Percentiles rank a stretch among this genome's conserved stretches.
Conservation (phyloP, 2,329 filamentous ascomycete species). For the Aureobasidium musti region DNA sequence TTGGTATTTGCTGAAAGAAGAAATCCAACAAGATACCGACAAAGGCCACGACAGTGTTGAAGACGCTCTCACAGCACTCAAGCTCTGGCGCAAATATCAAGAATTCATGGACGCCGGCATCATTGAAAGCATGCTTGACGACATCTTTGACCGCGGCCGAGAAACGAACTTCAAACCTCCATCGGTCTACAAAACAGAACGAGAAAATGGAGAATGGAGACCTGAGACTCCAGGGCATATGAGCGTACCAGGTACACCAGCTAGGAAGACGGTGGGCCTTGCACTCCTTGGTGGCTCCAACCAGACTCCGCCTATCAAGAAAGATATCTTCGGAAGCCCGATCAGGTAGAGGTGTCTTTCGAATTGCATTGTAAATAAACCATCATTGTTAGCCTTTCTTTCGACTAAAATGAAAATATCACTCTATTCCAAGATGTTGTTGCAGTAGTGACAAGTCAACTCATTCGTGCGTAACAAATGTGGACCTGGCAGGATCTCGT, state of each 20-base stretch:
- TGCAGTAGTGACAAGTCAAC: neutral
- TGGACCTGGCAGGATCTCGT: neutral
- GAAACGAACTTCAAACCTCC: conserved; percentile 52
- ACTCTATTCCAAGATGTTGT: neutral
- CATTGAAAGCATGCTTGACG: conserved; percentile 77
- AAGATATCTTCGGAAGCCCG: conserved; percentile 41
- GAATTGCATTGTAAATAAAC: neutral
- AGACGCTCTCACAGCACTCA: conserved; percentile 86
- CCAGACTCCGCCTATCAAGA: conserved; percentile 35
- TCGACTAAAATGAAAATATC: neutral
- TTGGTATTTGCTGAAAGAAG: conserved; percentile 86
- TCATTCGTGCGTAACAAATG: neutral
- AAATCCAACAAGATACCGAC: conserved; percentile 81
- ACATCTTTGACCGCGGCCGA: conserved; percentile 72
- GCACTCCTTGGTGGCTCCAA: conserved; percentile 32
- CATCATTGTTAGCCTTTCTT: neutral
- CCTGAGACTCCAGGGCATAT: conserved; percentile 34
- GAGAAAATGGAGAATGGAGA: conserved; percentile 32
- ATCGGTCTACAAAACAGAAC: conserved; percentile 31
- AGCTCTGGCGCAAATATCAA: conserved; percentile 84
- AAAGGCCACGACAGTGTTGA: conserved; percentile 83
- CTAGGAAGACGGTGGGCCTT: conserved; percentile 31
- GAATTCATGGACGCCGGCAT: conserved; percentile 87
- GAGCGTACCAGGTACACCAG: conserved; percentile 42
- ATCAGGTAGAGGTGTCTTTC: conserved; percentile 34